These are phyloP conservation scores for Bolboschoenoplectus hybrid DNA, from an alignment of 202 grass and related monocot genomes.

Conservation along the genomic window DNA sequence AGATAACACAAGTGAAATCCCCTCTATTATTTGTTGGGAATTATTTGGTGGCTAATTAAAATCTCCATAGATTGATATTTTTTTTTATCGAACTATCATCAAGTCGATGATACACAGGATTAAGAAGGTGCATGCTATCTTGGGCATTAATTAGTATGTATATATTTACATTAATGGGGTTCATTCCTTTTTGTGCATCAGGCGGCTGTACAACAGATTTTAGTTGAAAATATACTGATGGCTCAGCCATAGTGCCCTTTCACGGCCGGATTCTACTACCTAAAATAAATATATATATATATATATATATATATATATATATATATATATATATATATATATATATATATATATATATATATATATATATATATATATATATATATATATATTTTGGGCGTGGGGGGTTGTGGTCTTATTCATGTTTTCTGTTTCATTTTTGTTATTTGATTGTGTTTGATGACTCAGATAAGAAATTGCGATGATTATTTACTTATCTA, in stretches of 20 bases:
- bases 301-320: too few species aligned
- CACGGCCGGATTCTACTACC: background rate
- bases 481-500: background rate
- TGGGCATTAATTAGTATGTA: background rate
- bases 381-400: background rate
- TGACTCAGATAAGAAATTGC: background rate
- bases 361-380: too few species aligned
- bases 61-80: background rate
- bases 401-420: too few species aligned
- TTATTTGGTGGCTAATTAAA: conserved; percentile 10
- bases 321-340: too few species aligned
- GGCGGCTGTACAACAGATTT: background rate
- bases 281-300: too few species aligned
- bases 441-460: background rate
- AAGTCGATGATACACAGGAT: conserved; percentile 6
- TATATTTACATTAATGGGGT: background rate
- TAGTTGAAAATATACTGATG: background rate
- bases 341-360: too few species aligned
- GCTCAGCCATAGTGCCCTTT: background rate
- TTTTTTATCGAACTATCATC: conserved; percentile 27
- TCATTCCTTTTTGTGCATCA: background rate
- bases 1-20: conserved; percentile 4
- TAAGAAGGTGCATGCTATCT: background rate
- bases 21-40: conserved; percentile 26
- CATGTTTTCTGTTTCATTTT: background rate